Evolutionary conservation across 371 early-diverging fungal genomes (phyloP).

Genomic region (Rhizopus stolonifer): DNA sequence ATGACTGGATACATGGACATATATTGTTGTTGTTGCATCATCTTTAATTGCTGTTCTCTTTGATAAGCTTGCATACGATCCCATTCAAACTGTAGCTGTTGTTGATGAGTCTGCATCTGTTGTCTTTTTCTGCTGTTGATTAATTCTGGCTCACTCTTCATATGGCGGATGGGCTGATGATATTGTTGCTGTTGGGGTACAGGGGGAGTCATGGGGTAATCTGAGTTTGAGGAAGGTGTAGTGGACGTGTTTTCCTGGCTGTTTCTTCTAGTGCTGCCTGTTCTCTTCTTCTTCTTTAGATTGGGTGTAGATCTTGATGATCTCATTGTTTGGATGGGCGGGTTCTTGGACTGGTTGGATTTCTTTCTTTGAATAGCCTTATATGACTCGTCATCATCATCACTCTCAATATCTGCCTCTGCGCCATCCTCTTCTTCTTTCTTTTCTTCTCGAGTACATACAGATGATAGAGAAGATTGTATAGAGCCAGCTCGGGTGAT

Average conservation of each 20-base stretch:
- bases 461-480: conserved; percentile 11
- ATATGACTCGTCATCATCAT: conserved; percentile 14
- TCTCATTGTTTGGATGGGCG: conserved; percentile 10
- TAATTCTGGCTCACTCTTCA: conserved; percentile 42
- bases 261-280: conserved; percentile 11
- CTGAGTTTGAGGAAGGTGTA: conserved; percentile 6
- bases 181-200: conserved; percentile 10
- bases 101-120: conserved; percentile 19
- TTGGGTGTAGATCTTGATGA: conserved; percentile 32
- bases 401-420: conserved; percentile 13
- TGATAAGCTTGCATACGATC: conserved; percentile 42
- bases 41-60: conserved; percentile 35
- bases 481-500: background rate
- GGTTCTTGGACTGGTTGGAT: conserved; percentile 3
- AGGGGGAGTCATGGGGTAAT: conserved; percentile 10
- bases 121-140: conserved; percentile 22
- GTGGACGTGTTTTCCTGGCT: conserved; percentile 19
- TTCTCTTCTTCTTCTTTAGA: conserved; percentile 38
- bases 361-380: conserved; percentile 4
- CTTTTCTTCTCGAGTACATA: background rate
- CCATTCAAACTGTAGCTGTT: conserved; percentile 38
- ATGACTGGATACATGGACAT: conserved; percentile 22
- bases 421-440: conserved; percentile 1
- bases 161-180: conserved; percentile 25
- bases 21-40: conserved; percentile 13